These are phyloP conservation scores for Melocanna baccifera DNA, from an alignment of 176 grass and related monocot genomes.

Conservation along the genomic window DNA sequence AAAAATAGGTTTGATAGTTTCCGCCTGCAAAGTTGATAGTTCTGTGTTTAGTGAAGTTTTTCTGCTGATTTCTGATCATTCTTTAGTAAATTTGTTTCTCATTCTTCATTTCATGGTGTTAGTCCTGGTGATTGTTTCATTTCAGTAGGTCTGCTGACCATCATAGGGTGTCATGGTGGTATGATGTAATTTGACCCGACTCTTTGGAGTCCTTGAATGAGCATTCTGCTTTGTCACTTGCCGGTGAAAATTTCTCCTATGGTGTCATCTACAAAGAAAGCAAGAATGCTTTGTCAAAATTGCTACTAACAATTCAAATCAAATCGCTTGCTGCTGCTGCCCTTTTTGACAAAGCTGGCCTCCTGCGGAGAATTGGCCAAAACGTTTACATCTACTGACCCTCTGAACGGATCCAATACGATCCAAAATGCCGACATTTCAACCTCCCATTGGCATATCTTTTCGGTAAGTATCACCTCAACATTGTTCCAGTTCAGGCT, in stretches of 20 bases:
- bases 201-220: conserved; percentile 5
- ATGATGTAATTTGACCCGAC: not conserved
- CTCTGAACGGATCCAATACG: not conserved
- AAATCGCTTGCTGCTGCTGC: not conserved
- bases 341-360: not conserved
- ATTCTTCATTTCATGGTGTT: conserved; percentile 24
- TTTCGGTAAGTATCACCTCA: not conserved
- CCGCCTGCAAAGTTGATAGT: not conserved
- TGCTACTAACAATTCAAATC: not conserved
- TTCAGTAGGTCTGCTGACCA: conserved; percentile 13
- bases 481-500: not conserved
- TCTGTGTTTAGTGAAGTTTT: conserved; percentile 3
- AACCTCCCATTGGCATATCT: not conserved
- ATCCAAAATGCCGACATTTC: not conserved
- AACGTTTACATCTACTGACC: not conserved
- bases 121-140: not conserved
- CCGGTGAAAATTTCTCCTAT: not conserved
- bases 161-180: not conserved
- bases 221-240: not conserved
- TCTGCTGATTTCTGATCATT: conserved; percentile 29
- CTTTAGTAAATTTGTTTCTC: not conserved
- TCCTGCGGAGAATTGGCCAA: not conserved
- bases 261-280: not conserved
- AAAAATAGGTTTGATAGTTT: conserved; percentile 8
- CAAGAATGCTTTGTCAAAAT: not conserved